Evolutionary conservation across 106 monocot genomes (phyloP).

Genomic region (Xerophyta viscosa): DNA sequence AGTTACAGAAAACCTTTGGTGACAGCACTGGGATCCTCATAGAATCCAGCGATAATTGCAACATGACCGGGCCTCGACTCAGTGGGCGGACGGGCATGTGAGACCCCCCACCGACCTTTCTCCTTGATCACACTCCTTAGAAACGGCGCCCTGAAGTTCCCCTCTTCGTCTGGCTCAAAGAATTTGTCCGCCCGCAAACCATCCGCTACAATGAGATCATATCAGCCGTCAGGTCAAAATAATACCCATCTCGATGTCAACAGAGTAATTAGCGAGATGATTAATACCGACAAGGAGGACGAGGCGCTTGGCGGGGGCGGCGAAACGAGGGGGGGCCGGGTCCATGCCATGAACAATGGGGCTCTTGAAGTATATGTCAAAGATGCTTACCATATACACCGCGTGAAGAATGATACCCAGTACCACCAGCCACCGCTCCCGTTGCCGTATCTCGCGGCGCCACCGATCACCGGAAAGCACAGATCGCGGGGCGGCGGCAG

Average conservation of each 20-base stretch:
- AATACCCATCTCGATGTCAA: not conserved
- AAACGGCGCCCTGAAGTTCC: conserved; percentile 69
- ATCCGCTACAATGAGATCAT: conserved; percentile 40
- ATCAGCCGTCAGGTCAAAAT: conserved; percentile 2
- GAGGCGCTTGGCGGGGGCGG: conserved; percentile 80
- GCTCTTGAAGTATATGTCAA: conserved; percentile 98
- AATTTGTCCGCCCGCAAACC: conserved; percentile 91
- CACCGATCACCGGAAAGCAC: not conserved
- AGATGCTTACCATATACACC: conserved; percentile 93
- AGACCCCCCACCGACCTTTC: conserved; percentile 86
- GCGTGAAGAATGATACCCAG: conserved; percentile 84
- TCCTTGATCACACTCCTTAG: conserved; percentile 56
- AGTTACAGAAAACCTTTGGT: conserved; percentile 47
- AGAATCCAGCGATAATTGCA: conserved; percentile 82
- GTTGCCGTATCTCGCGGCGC: conserved; percentile 31
- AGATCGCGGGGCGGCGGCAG: too few species aligned
- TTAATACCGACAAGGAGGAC: conserved; percentile 49
- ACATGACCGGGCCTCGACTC: conserved; percentile 93
- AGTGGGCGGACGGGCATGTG: conserved; percentile 87
- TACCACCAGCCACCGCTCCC: conserved; percentile 69
- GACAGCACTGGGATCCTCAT: conserved; percentile 90
- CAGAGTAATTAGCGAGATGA: not conserved
- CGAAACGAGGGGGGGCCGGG: conserved; percentile 61
- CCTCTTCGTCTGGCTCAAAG: conserved; percentile 59
- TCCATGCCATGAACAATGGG: conserved; percentile 89